Evolutionary conservation across 441 rosid genomes (phyloP).

Genomic region (Pelargonium cotyledonis): DNA sequence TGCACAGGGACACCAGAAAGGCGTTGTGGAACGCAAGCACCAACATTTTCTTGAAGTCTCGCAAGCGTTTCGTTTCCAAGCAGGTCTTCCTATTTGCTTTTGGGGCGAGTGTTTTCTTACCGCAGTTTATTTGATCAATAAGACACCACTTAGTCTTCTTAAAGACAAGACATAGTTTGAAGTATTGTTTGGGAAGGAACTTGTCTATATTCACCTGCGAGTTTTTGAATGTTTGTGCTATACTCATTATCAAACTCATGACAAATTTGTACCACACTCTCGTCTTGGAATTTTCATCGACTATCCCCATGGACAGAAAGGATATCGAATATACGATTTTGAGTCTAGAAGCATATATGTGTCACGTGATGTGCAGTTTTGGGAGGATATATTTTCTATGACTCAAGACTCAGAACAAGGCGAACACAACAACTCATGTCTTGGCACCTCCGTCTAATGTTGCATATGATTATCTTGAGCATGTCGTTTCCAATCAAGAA

Average conservation of each 20-base stretch:
- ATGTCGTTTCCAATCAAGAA: too few relatives aligned
- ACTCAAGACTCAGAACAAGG: too few relatives aligned
- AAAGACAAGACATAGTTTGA: background rate
- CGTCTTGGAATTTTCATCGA: background rate
- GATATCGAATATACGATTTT: background rate
- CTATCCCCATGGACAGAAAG: background rate
- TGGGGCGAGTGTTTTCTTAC: constrained; percentile 4
- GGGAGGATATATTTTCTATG: background rate
- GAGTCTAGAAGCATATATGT: background rate
- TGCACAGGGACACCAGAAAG: constrained; percentile 8
- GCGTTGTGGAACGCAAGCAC: background rate
- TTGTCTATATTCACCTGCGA: background rate
- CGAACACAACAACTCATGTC: too few relatives aligned
- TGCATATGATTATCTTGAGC: too few relatives aligned
- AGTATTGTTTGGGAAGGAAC: background rate
- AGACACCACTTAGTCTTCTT: background rate
- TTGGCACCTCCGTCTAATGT: too few relatives aligned
- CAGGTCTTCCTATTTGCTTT: background rate
- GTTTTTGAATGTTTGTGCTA: background rate
- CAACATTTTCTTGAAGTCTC: background rate
- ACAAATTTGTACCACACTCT: background rate
- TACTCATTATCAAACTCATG: background rate
- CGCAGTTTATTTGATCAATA: constrained; percentile 4
- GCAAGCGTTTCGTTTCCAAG: background rate
- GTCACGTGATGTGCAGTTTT: background rate